Conservation (phyloP, 257 asterid genomes). For the Fraxinus americana region DNA sequence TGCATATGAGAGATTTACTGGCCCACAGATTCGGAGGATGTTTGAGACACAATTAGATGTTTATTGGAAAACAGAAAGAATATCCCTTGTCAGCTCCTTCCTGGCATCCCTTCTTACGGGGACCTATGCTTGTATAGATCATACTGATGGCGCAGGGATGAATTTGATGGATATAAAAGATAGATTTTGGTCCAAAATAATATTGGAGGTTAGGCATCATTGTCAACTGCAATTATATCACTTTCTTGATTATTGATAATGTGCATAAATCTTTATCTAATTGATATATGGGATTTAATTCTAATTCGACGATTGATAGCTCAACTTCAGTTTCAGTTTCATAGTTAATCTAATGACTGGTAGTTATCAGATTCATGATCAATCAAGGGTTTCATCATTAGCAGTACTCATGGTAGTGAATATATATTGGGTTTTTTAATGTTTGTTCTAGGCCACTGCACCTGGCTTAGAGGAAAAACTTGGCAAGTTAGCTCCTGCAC, state of each 20-base stretch:
- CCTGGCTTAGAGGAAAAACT: conserved; percentile 82
- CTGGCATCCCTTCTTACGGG: conserved; percentile 94
- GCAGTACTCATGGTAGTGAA: neutral
- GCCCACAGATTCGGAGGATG: conserved; percentile 84
- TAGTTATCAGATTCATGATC: neutral
- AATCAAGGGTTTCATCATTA: neutral
- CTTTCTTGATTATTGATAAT: neutral
- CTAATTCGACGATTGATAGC: too few species aligned
- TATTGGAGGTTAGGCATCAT: conserved; percentile 56
- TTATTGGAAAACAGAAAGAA: conserved; percentile 72
- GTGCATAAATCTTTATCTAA: neutral
- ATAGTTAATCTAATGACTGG: neutral
- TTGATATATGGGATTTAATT: neutral
- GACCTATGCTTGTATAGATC: conserved; percentile 80
- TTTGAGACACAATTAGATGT: conserved; percentile 74
- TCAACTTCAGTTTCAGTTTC: neutral
- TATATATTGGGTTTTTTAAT: neutral
- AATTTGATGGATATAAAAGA: conserved; percentile 88
- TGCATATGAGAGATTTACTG: conserved; percentile 83
- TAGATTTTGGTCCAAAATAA: conserved; percentile 70
- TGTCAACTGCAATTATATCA: neutral
- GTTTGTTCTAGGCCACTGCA: conserved; percentile 65
- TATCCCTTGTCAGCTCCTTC: conserved; percentile 89
- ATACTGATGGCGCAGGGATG: conserved; percentile 99
- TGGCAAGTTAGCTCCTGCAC: conserved; percentile 82